Conservation (phyloP, 1,139 yeast species). For the Zygotorulaspora mrakii region DNA sequence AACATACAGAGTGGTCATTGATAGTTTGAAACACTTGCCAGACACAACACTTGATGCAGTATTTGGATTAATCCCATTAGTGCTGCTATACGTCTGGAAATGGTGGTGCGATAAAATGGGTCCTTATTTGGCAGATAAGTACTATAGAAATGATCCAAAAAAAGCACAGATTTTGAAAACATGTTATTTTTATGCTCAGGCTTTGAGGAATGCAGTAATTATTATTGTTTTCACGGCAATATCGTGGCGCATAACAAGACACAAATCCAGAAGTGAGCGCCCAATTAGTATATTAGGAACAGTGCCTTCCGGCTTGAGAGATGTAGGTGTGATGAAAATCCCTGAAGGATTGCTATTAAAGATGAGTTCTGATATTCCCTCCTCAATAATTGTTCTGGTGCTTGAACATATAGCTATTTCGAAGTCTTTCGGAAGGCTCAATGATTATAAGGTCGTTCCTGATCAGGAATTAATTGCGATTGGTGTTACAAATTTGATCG, state of each 20-base stretch:
- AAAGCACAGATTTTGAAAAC: conserved; percentile 43
- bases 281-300: conserved; percentile 60
- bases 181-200: conserved; percentile 57
- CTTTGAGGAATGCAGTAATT: conserved; percentile 76
- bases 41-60: conserved; percentile 76
- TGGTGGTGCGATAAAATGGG: conserved; percentile 51
- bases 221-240: conserved; percentile 74
- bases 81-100: conserved; percentile 66
- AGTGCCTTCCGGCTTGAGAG: conserved; percentile 77
- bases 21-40: conserved; percentile 67
- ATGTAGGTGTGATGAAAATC: conserved; percentile 68
- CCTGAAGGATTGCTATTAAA: conserved; percentile 59
- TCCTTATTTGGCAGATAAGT: conserved; percentile 49
- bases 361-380: conserved; percentile 77
- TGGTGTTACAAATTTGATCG: conserved; percentile 85
- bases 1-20: conserved; percentile 63
- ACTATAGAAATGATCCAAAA: conserved; percentile 27
- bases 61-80: conserved; percentile 73
- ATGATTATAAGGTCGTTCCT: conserved; percentile 84
- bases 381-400: conserved; percentile 73
- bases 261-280: conserved; percentile 39
- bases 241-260: conserved; percentile 54
- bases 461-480: conserved; percentile 93
- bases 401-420: conserved; percentile 91
- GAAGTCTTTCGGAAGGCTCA: conserved; percentile 86